These are phyloP conservation scores for Vitis rotundifolia DNA, from an alignment of 164 flowering plant genomes.

Conservation along the genomic window DNA sequence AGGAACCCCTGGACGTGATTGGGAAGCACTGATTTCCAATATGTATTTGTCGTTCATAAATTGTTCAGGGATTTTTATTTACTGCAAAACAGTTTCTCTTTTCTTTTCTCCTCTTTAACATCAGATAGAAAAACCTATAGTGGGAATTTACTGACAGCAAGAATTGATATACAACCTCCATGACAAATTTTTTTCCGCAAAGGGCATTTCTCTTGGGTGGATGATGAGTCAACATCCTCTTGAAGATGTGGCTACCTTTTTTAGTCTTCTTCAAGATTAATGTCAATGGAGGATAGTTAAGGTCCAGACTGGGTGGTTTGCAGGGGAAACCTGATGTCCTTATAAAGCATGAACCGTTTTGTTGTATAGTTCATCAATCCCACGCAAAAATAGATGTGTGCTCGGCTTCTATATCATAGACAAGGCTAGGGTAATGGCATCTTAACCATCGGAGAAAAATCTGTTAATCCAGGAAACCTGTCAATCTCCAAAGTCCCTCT, in stretches of 20 bases:
- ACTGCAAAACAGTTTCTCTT: too few species aligned
- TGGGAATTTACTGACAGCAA: too few species aligned
- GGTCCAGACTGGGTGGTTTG: constrained; percentile 22
- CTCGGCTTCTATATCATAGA: constrained; percentile 31
- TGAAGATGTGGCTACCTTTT: constrained; percentile 20
- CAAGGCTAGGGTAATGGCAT: constrained; percentile 49
- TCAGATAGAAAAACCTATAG: too few species aligned
- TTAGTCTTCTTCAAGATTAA: constrained; percentile 22
- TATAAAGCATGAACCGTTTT: constrained; percentile 24
- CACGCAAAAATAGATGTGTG: constrained; percentile 36
- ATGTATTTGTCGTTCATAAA: too few species aligned
- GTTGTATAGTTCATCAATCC: constrained; percentile 24
- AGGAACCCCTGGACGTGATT: too few species aligned
- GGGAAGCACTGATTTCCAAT: too few species aligned
- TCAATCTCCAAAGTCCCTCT: constrained; percentile 42
- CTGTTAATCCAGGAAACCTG: constrained; percentile 11
- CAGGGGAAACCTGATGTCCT: constrained; percentile 23
- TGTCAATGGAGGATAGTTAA: constrained; percentile 36
- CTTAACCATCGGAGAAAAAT: constrained; percentile 22
- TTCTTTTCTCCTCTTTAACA: too few species aligned
- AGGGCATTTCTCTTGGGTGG: too few species aligned
- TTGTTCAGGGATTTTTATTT: too few species aligned
- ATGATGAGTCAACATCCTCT: constrained; percentile 20
- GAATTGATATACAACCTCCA: too few species aligned
- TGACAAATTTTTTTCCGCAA: too few species aligned